Base-by-base conservation (phyloP, 768 basidiomycete species). In the Favolaschia claudopus region DNA sequence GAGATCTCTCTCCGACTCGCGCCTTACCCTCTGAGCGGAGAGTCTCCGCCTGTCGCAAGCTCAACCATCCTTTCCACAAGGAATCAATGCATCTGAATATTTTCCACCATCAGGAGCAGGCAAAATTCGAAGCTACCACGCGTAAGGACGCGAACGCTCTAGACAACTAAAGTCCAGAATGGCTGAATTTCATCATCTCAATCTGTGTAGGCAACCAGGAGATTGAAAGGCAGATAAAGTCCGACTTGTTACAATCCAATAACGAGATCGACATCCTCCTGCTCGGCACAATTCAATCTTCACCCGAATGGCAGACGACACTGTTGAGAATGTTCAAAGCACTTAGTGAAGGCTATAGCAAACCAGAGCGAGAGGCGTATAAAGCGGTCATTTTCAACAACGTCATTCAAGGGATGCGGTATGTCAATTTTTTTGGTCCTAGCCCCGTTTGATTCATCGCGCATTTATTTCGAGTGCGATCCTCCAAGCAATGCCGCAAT, bases 291-390 rank as follows among this genome's bases (percentile, higher is more conserved):
- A 95, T 96, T 77, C 95, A 97, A 83, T 95, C 93, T n/a, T n/a
- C n/a, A n/a, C n/a, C n/a, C n/a, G n/a, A n/a, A 51, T 96, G 96
- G 68, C 97, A 98, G 85, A 93, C 93, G 2, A 96, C 94, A 3
- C 91, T 96, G 40, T 85, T 96, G 55, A 96, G 95, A 79, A 95
- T 97, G 75, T 96, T 98, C 95, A 95, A 96, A 71, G 96, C 96
- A 62, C 93, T 96, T 72, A 91, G 95, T 63, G 92, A 91, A 56
- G 89, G 89, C 1, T 96, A 95, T 81, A 92, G 89, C 68, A 88
- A 90, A 56, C 85, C 88, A 66, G 95, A 96, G 77, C 83, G 95
- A 40, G 93, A 95, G 54, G 91, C 91, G 24, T 96, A 95, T 86
- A 93, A 92, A 76, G 95, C 96, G 77, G 96, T 96, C 70, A 95